Base-by-base conservation (phyloP, 352 stramenopile species). In the Globisporangium paroecandrum region DNA sequence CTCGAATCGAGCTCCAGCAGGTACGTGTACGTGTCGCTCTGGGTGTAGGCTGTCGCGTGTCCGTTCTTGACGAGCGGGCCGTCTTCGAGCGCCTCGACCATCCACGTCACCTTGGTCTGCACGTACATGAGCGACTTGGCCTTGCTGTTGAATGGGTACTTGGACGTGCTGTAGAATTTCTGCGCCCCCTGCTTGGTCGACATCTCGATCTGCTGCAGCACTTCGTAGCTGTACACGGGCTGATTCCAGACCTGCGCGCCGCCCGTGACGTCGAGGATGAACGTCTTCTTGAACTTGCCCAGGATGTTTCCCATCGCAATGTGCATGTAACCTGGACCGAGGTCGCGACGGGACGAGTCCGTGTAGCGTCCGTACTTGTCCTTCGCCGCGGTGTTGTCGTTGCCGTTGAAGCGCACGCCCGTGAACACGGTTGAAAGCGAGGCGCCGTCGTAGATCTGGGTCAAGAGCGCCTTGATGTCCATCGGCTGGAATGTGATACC, bases 201-300 rank as follows among this genome's bases (percentile, higher is more conserved):
- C 59, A 86, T 67, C 47, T 83, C 72, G 18, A 61, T 67, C 34
- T 56, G 22, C 65, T 75, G 58, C 32, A 66, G 24, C 24, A 86
- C 64, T 43, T 78, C 62, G 64, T 83, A 85, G 58, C 76, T 75
- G 46, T 77, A 71, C 49, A 91, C 73, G 8, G 81, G 81, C 61
- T 88, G 78, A 73, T 91, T 89, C 79, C 81, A 89, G n/a, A 90
- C 81, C 60, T 68, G 60, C 9, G 63, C 36, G 29, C 58, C 64
- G 4, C 46, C 68, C 12, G 62, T 68, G 51, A 70, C 65, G 20
- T 73, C 68, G 12, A 72, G 36, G 41, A 72, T 65, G 64, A 73
- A 61, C 10, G 63, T 46, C 41, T 66, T 25, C 22, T 66, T 54
- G 58, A 68, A 36, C 38, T 54, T 58, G 12, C 68, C 64, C n/a